Evolutionary conservation across 1,284 basidiomycete species (phyloP).

Genomic region (Xerocomus subilludens): DNA sequence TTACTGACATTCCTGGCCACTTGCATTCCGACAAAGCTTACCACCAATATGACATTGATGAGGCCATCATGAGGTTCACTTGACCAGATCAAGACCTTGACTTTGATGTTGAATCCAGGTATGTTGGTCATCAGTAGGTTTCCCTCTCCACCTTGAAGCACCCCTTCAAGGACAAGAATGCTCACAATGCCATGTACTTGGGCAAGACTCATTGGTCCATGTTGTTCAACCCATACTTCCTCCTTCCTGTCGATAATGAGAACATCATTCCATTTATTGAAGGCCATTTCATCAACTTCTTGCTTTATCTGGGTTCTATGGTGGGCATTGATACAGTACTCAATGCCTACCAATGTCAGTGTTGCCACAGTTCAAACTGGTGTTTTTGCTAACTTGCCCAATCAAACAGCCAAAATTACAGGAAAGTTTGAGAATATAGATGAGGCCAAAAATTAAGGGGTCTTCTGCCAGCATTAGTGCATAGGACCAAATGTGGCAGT

Average conservation of each 20-base stretch:
- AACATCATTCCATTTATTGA: constrained; percentile 5
- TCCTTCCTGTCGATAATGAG: neutral
- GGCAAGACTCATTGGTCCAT: neutral
- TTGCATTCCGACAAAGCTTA: neutral
- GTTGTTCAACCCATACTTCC: neutral
- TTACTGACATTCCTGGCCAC: neutral
- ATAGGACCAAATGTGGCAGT: too few relatives aligned
- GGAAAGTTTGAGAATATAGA: too few relatives aligned
- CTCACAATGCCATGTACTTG: neutral
- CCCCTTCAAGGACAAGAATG: neutral
- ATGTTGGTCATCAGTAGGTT: neutral
- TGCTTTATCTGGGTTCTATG: too few relatives aligned
- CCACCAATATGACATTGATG: neutral
- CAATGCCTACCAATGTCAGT: too few relatives aligned
- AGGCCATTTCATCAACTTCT: too few relatives aligned
- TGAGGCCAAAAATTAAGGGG: too few relatives aligned
- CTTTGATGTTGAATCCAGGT: too few relatives aligned
- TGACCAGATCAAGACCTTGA: neutral
- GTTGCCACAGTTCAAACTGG: too few relatives aligned
- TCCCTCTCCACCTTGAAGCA: neutral
- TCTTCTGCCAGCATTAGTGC: too few relatives aligned
- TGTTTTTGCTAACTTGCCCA: too few relatives aligned
- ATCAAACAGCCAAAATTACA: too few relatives aligned
- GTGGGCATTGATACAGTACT: too few relatives aligned
- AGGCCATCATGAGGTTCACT: neutral